Percentiles rank a stretch among this genome's conserved stretches.
These are phyloP conservation scores for Aspergillus incahuasiensis DNA, from an alignment of 495 filamentous ascomycete species.

Conservation along the genomic window DNA sequence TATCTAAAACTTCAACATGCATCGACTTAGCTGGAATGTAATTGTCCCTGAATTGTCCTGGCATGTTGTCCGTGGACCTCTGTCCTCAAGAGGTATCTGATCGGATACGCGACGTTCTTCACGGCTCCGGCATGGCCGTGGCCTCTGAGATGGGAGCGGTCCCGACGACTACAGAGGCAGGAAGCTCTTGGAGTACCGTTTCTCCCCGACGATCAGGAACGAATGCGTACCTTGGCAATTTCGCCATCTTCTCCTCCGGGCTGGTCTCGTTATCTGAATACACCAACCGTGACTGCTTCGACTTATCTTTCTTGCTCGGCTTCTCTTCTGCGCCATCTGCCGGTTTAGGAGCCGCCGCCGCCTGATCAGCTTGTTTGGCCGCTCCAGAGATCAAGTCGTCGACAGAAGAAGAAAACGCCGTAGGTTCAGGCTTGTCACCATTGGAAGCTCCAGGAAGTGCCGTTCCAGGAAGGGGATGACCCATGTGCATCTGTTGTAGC, in stretches of 20 bases:
- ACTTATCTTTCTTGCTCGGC: conserved; percentile 58
- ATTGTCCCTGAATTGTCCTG: conserved; percentile 13
- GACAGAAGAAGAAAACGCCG: conserved; percentile 45
- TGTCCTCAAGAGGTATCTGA: background rate
- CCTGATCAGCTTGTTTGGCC: conserved; percentile 33
- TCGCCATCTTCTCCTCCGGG: conserved; percentile 84
- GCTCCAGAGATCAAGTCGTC: conserved; percentile 57
- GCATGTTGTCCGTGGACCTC: background rate
- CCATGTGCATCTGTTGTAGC: conserved; percentile 63
- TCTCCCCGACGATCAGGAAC: conserved; percentile 43
- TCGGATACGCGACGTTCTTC: conserved; percentile 1
- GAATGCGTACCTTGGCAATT: conserved; percentile 71
- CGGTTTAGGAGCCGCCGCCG: conserved; percentile 21
- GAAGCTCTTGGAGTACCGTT: conserved; percentile 35
- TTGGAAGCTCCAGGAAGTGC: conserved; percentile 32
- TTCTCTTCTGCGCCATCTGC: conserved; percentile 49
- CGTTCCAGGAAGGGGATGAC: conserved; percentile 37
- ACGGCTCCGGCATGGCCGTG: conserved; percentile 35
- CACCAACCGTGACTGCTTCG: conserved; percentile 65
- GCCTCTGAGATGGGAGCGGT: conserved; percentile 29
- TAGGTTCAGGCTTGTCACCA: conserved; percentile 27
- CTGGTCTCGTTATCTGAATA: conserved; percentile 74
- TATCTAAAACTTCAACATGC: conserved; percentile 33
- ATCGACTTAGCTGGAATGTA: conserved; percentile 47
- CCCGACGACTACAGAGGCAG: conserved; percentile 33